Conservation (phyloP, 2,329 filamentous ascomycete species). For the Aspergillus eucalypticola region DNA sequence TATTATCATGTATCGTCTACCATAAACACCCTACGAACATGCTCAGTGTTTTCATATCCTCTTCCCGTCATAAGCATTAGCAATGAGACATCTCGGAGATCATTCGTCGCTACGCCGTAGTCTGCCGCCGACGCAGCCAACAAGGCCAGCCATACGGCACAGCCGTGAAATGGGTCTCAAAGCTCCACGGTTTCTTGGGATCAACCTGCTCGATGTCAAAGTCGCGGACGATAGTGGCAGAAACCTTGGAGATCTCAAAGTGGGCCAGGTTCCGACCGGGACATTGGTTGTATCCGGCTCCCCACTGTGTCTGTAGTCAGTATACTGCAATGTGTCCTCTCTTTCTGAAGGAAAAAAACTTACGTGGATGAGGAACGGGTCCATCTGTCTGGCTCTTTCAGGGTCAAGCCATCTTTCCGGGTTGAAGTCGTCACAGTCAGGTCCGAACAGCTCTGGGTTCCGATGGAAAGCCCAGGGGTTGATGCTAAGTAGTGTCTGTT, state of each 20-base stretch:
- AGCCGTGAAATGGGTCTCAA: constrained; percentile 28
- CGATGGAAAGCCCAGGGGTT: constrained; percentile 35
- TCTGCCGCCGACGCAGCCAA: neutral
- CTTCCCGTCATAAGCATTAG: too few species aligned
- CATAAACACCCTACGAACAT: accelerated
- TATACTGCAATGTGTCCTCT: too few species aligned
- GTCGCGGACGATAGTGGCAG: constrained; percentile 34
- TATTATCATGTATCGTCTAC: too few species aligned
- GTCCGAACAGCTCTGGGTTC: constrained; percentile 22
- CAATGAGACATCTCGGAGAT: too few species aligned
- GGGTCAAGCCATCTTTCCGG: constrained; percentile 28
- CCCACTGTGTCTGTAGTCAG: constrained; percentile 26
- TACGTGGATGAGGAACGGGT: constrained; percentile 14
- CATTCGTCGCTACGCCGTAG: neutral
- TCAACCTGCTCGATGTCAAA: constrained; percentile 35
- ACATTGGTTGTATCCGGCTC: constrained; percentile 40
- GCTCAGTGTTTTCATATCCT: too few species aligned
- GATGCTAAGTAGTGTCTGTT: constrained; percentile 29
- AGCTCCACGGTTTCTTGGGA: constrained; percentile 16
- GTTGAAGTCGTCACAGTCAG: constrained; percentile 26
- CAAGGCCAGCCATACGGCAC: constrained; percentile 6
- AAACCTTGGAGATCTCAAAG: constrained; percentile 39
- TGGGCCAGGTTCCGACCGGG: constrained; percentile 39
- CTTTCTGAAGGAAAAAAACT: neutral
- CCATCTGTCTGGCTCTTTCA: constrained; percentile 10